Percentiles rank a stretch among this genome's conserved stretches.
Evolutionary conservation across 805 yeast genomes (phyloP).

Genomic region (Candida namnaoensis): DNA sequence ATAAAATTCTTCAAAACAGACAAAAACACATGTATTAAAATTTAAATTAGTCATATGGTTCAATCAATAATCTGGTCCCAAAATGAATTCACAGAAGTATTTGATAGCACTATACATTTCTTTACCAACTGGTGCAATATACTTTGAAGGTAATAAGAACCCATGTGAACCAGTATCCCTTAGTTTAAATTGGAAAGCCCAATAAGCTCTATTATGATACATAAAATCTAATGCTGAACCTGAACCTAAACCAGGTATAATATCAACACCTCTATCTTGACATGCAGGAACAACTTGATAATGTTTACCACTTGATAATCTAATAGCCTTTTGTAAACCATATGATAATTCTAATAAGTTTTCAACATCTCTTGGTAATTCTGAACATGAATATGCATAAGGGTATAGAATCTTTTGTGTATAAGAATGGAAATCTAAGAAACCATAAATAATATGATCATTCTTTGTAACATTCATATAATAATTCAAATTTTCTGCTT

Average conservation of each 20-base stretch:
- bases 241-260: slow-evolving; percentile 66
- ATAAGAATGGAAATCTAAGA: slow-evolving; percentile 77
- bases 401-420: slow-evolving; percentile 80
- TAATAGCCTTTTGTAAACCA: slow-evolving; percentile 68
- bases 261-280: slow-evolving; percentile 65
- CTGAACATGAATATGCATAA: slow-evolving; percentile 70
- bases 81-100: slow-evolving; percentile 51
- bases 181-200: slow-evolving; percentile 79
- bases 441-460: slow-evolving; percentile 62
- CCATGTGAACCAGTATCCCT: slow-evolving; percentile 83
- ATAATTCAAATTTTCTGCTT: slow-evolving; percentile 39
- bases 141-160: slow-evolving; percentile 63
- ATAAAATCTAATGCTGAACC: slow-evolving; percentile 78
- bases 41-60: too few species aligned
- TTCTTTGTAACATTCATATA: slow-evolving; percentile 32
- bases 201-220: slow-evolving; percentile 73
- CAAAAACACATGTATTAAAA: too few species aligned
- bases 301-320: slow-evolving; percentile 51
- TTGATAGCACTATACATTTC: slow-evolving; percentile 64
- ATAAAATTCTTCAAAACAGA: too few species aligned
- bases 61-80: slow-evolving; percentile 5
- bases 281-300: slow-evolving; percentile 76
- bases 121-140: slow-evolving; percentile 67
- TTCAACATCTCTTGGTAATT: slow-evolving; percentile 70
- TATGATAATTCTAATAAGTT: slow-evolving; percentile 74